Evolutionary conservation across 164 flowering plant species (phyloP).

Genomic region (Euptelea pleiosperma): DNA sequence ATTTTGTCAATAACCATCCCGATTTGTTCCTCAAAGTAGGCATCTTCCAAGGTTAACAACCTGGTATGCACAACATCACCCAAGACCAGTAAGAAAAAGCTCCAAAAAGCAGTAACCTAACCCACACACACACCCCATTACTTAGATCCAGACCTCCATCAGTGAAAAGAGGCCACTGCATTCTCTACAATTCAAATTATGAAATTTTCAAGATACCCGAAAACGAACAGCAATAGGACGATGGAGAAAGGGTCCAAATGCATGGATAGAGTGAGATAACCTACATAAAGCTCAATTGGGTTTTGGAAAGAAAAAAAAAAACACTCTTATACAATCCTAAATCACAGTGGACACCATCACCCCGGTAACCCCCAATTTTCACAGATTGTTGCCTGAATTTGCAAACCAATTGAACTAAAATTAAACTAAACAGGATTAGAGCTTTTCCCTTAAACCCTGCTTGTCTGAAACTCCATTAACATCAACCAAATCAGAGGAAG

Average conservation of each 20-base stretch:
- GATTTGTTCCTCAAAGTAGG: conserved; percentile 53
- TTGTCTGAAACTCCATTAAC: no score
- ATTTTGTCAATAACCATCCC: conserved; percentile 37
- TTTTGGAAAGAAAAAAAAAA: neutral
- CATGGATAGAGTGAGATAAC: neutral
- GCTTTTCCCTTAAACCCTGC: no score
- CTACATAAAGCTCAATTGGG: neutral
- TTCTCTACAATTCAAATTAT: neutral
- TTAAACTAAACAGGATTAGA: neutral
- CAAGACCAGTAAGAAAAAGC: neutral
- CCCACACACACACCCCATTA: neutral
- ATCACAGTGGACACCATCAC: no score
- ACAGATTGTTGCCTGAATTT: no score
- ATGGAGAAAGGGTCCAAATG: neutral
- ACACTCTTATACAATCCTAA: no score
- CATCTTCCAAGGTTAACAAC: conserved; percentile 66
- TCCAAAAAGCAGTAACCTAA: neutral
- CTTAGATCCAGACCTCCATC: neutral
- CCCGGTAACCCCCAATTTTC: no score
- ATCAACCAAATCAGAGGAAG: neutral
- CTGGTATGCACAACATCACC: conserved; percentile 30
- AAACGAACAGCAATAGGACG: neutral
- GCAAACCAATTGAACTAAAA: neutral
- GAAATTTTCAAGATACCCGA: neutral
- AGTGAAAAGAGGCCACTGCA: neutral